Conservation (phyloP, 768 basidiomycete genomes). For the Pleurotus eryngii region DNA sequence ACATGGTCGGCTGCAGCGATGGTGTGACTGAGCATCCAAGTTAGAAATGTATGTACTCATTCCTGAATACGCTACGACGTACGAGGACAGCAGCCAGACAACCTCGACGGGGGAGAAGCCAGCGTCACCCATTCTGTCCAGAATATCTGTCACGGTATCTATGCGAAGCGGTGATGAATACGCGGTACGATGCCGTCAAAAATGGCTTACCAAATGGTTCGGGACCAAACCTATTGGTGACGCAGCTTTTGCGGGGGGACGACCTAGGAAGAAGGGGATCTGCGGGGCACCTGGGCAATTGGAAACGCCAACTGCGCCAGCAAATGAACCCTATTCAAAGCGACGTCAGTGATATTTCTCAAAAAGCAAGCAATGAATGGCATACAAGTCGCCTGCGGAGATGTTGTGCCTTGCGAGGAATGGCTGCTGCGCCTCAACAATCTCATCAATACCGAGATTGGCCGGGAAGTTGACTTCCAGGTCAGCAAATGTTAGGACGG, state of each 20-base stretch:
- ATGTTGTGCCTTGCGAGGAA: constrained; percentile 33
- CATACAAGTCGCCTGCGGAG: constrained; percentile 44
- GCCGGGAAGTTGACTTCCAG: constrained; percentile 40
- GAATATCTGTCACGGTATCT: neutral
- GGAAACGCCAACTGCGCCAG: constrained; percentile 36
- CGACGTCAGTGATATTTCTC: neutral
- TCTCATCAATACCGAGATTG: constrained; percentile 41
- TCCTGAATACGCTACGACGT: neutral
- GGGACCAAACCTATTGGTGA: constrained; percentile 27
- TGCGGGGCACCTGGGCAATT: constrained; percentile 45
- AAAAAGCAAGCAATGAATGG: neutral
- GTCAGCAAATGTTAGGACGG: constrained; percentile 41
- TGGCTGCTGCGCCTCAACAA: constrained; percentile 31
- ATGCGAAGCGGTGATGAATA: neutral
- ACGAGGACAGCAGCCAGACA: constrained; percentile 34
- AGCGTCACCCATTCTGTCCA: constrained; percentile 27
- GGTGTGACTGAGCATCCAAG: constrained; percentile 13
- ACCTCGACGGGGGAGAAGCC: constrained; percentile 32
- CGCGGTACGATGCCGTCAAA: neutral
- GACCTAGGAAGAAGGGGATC: constrained; percentile 36
- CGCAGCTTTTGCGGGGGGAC: constrained; percentile 28
- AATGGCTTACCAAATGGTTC: constrained; percentile 20
- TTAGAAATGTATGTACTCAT: neutral
- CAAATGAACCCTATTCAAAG: constrained; percentile 37
- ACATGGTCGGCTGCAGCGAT: constrained; percentile 30